Base-by-base conservation (phyloP, 164 flowering plant species). In the Warburgia ugandensis region DNA sequence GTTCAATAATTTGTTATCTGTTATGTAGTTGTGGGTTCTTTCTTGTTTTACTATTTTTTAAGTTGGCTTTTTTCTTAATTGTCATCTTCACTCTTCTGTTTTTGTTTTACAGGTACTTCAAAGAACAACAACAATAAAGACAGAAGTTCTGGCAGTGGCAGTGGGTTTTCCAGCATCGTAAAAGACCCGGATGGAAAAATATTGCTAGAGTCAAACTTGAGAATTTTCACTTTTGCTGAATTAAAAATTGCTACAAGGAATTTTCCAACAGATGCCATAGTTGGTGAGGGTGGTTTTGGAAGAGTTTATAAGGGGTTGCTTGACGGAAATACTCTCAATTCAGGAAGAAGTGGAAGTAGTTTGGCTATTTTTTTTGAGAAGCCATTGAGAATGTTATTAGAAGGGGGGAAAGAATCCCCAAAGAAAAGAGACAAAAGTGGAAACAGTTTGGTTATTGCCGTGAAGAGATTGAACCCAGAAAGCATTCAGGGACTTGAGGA, bases 241-340 rank as follows among this genome's bases (percentile, higher is more conserved):
- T 72, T 89, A 29, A 79, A 59, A 63, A 55, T 69, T 60, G 97
- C 95, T 14, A 83, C 95, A 11, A 65, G 69, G 39, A 80, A 78
- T 61, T 89, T 89, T 46, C 76, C 29, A 63, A 56, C 73, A 45
- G 60, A 64, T 21, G 81, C 85, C 58, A 89, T 85, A 62, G 83
- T 89, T 21, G 95, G 97, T 45, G 95, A 85, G 63, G 94, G 94
- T 35, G 96, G 96, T 30, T 88, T 88, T 68, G 94, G 96, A 54
- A 77, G 91, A 30, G 96, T 88, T 47, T 88, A 61, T 50, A 83
- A 77, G 89, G 97, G n/a, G n/a, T n/a, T n/a, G n/a, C n/a, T n/a
- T n/a, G n/a, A n/a, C 58, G 81, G 78, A 58, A 80, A 64, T 48
- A 69, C 81, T 11, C 54, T 65, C 0, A 57, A 62, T 0, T 77